phyloP scores from a whole-genome alignment of 805 yeast species.

The Wickerhamomyces pijperi region DNA sequence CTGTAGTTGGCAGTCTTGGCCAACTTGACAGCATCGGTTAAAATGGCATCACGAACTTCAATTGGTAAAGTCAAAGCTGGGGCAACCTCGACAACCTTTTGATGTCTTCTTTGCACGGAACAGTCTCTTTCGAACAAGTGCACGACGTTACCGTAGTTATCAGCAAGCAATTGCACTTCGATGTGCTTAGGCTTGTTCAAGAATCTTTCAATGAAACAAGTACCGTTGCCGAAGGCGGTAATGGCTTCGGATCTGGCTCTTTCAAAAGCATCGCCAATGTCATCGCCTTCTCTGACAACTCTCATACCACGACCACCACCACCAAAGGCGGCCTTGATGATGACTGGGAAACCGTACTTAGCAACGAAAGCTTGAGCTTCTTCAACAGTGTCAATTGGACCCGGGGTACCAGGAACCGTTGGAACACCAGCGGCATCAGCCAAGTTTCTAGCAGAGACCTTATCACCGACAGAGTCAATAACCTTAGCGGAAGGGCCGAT shows the following conservation, averaged over 20 bases:
- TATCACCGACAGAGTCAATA: constrained; percentile 93
- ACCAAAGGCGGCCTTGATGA: constrained; percentile 97
- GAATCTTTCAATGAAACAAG: constrained; percentile 94
- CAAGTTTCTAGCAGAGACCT: constrained; percentile 84
- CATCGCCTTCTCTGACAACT: constrained; percentile 95
- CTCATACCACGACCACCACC: constrained; percentile 99
- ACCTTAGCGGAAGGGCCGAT: constrained; percentile 84
- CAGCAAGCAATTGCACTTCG: constrained; percentile 94
- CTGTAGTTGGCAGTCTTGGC: constrained; percentile 84
- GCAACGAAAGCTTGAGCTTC: constrained; percentile 76
- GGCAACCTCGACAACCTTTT: constrained; percentile 96
- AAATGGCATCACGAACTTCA: constrained; percentile 79
- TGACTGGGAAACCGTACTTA: constrained; percentile 88
- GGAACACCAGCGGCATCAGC: constrained; percentile 82
- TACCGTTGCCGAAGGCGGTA: constrained; percentile 96
- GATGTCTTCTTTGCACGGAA: constrained; percentile 99
- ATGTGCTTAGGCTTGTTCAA: constrained; percentile 94
- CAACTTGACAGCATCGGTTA: constrained; percentile 88
- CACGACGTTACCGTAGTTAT: constrained; percentile 85
- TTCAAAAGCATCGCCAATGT: constrained; percentile 78
- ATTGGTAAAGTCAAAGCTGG: constrained; percentile 88
- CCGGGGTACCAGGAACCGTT: constrained; percentile 95
- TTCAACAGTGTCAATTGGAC: constrained; percentile 74
- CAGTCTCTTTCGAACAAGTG: constrained; percentile 97
- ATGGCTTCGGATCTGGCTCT: constrained; percentile 93